Base-by-base conservation (phyloP, 1,284 basidiomycete species). In the Agroathelia rolfsii region DNA sequence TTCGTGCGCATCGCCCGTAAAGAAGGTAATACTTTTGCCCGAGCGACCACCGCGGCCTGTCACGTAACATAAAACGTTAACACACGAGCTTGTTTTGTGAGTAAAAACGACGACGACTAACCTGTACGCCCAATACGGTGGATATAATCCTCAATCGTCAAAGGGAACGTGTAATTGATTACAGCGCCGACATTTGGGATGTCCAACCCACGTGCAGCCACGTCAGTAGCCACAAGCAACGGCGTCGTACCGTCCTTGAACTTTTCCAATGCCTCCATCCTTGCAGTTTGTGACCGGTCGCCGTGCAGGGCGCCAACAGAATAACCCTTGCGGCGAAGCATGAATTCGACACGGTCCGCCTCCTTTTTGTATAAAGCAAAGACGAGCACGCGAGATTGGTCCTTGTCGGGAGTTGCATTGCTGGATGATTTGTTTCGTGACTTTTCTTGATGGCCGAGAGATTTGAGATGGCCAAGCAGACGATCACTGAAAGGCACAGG, bases 321-420 rank as follows among this genome's bases (percentile, higher is more conserved):
- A 64, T 84, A 94, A 3, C 90, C 89, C 23, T 80, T 76, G 26
- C 78, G 66, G 34, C 69, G 64, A 12, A 99, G 74, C 44, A 76
- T 86, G 46, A 74, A 66, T 53, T 93, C 89, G 3, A 99, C 78
- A 11, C 95, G 74, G 28, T 86, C 74, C 1, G 93, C 88, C 59
- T 99, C 92, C 55, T 92, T 94, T 63, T 99, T 99, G 69, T 99
- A 99, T 28, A 98, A 67, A 1, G 87, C 94, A 56, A 99, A 99
- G 27, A 98, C 76, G 27, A 99, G 75, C 38, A 92, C 76, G 35
- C 88, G 86, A 8, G 81, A 58, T 22, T 76, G 71, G n/a, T n/a
- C n/a, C n/a, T n/a, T n/a, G 13, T 63, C 66, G 3, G 68, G 56
- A 30, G 50, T 52, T 44, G 51, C 64, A 51, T 42, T 51, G 56